Conservation (phyloP, 352 stramenopile genomes). For the Globisporangium solare region DNA sequence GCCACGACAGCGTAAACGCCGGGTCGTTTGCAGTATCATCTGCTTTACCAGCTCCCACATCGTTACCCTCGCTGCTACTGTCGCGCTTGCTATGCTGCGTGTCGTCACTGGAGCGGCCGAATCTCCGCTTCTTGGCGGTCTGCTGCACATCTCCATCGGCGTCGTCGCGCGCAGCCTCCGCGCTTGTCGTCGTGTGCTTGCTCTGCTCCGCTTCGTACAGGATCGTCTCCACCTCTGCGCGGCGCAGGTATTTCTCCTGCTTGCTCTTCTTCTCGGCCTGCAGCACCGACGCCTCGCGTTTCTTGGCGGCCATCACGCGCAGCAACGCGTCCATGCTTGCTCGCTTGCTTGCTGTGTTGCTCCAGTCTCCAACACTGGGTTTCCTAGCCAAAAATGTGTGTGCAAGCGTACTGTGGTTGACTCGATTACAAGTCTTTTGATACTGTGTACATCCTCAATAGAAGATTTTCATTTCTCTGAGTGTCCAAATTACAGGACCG, state of each 20-base stretch:
- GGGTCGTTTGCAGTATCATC: conserved; percentile 14
- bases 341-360: neutral
- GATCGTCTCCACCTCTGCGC: conserved; percentile 65
- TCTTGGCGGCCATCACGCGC: conserved; percentile 78
- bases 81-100: conserved; percentile 2
- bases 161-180: conserved; percentile 6
- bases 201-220: conserved; percentile 23
- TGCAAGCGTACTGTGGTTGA: no score
- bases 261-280: conserved; percentile 41
- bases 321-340: conserved; percentile 65
- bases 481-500: neutral
- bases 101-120: conserved; percentile 16
- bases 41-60: neutral
- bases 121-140: conserved; percentile 41
- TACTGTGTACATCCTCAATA: neutral
- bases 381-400: neutral
- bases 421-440: no score
- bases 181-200: conserved; percentile 17
- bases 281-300: conserved; percentile 61
- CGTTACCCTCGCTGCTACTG: neutral
- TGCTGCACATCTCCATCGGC: conserved; percentile 9
- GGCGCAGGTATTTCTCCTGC: conserved; percentile 79
- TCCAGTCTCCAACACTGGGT: neutral
- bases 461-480: neutral
- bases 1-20: conserved; percentile 43